Evolutionary conservation across 2,329 filamentous ascomycete species (phyloP).

Genomic region (Cladophialophora bantiana): DNA sequence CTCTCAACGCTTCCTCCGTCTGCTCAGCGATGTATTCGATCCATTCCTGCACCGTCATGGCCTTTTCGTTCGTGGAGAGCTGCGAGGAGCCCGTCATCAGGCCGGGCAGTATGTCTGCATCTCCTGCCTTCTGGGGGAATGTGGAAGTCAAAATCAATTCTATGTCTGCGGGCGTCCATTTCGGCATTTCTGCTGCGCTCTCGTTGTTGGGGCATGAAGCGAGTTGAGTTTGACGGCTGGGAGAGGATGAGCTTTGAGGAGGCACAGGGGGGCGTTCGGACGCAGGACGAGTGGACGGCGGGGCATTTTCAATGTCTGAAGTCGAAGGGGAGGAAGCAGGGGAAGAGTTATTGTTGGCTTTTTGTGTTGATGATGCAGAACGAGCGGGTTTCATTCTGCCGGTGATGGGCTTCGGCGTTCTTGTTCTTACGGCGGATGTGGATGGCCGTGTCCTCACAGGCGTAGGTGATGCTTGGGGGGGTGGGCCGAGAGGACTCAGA

Average conservation of each 20-base stretch:
- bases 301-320: slow-evolving; percentile 78
- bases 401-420: slow-evolving; percentile 12
- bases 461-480: slow-evolving; percentile 31
- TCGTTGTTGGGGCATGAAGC: background rate
- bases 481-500: slow-evolving; percentile 26
- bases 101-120: slow-evolving; percentile 51
- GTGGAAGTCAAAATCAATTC: slow-evolving; percentile 69
- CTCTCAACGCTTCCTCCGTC: slow-evolving; percentile 79
- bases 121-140: slow-evolving; percentile 49
- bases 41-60: slow-evolving; percentile 95
- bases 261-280: slow-evolving; percentile 3
- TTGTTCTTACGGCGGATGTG: slow-evolving; percentile 6
- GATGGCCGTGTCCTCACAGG: slow-evolving; percentile 20
- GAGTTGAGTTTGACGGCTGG: slow-evolving; percentile 50
- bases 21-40: slow-evolving; percentile 79
- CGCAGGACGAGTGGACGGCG: slow-evolving; percentile 66
- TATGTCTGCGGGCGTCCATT: slow-evolving; percentile 79
- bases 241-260: slow-evolving; percentile 49
- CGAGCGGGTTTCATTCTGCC: slow-evolving; percentile 5
- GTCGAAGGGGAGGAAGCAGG: slow-evolving; percentile 28
- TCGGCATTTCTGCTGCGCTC: slow-evolving; percentile 46
- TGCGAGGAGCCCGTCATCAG: slow-evolving; percentile 53
- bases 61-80: slow-evolving; percentile 77
- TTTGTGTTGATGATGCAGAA: slow-evolving; percentile 1
- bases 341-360: slow-evolving; percentile 13